Evolutionary conservation across 352 stramenopile species (phyloP).

Genomic region (Pythium rishiriense): DNA sequence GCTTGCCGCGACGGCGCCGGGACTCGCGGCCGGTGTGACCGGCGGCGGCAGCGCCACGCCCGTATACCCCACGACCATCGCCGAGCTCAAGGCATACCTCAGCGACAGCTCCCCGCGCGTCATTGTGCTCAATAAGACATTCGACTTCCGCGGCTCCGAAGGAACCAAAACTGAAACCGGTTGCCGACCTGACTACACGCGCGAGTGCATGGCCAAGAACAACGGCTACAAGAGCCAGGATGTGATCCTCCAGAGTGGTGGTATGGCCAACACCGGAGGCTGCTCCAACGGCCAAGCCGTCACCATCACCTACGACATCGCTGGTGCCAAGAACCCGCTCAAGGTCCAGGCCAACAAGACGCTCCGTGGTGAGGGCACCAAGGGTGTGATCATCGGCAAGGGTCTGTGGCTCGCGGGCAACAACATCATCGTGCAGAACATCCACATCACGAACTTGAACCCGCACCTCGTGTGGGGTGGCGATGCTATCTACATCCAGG

Average conservation of each 20-base stretch:
- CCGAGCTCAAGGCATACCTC: constrained; percentile 47
- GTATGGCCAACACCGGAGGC: constrained; percentile 51
- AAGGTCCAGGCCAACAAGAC: constrained; percentile 41
- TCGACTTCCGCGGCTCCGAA: constrained; percentile 52
- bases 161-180: constrained; percentile 46
- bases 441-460: constrained; percentile 62
- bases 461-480: constrained; percentile 38
- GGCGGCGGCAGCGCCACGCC: constrained; percentile 35
- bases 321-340: constrained; percentile 33
- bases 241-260: constrained; percentile 49
- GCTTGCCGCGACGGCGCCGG: background rate
- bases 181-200: constrained; percentile 41
- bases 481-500: constrained; percentile 30
- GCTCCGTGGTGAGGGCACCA: constrained; percentile 37
- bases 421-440: constrained; percentile 62
- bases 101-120: constrained; percentile 40
- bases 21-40: constrained; percentile 30
- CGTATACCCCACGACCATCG: constrained; percentile 41
- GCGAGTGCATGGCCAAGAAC: constrained; percentile 49
- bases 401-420: constrained; percentile 34
- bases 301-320: constrained; percentile 47
- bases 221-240: constrained; percentile 55
- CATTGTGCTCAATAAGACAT: constrained; percentile 50
- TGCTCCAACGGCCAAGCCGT: constrained; percentile 37
- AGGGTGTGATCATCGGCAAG: constrained; percentile 43